phyloP scores from a whole-genome alignment of 352 stramenopile genomes.

The Phytophthora sp. region DNA sequence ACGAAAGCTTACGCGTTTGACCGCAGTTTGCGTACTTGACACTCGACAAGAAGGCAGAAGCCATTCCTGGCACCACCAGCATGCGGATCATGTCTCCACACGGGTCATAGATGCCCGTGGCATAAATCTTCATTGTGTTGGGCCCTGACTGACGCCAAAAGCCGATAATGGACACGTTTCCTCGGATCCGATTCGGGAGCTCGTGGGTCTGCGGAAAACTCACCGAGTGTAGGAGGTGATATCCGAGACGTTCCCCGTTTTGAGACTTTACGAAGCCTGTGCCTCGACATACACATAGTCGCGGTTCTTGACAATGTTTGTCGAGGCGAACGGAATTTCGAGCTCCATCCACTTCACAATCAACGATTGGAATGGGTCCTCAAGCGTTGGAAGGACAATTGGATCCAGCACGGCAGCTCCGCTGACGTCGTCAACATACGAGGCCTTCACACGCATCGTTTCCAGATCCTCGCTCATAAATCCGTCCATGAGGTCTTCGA shows the following conservation, averaged over 20 bases:
- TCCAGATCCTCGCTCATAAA: slow-evolving; percentile 28
- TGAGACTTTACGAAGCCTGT: slow-evolving; percentile 25
- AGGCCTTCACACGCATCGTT: slow-evolving; percentile 29
- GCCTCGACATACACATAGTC: slow-evolving; percentile 42
- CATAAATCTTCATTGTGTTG: slow-evolving; percentile 37
- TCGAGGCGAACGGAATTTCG: slow-evolving; percentile 19
- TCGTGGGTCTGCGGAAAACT: slow-evolving; percentile 29
- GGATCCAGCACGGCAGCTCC: slow-evolving; percentile 28
- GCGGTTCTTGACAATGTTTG: slow-evolving; percentile 25
- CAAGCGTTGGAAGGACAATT: slow-evolving; percentile 22
- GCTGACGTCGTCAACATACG: slow-evolving; percentile 27
- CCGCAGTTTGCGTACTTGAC: slow-evolving; percentile 26
- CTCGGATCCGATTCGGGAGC: slow-evolving; percentile 35
- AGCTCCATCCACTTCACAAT: slow-evolving; percentile 39
- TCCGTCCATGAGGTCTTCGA: slow-evolving; percentile 32
- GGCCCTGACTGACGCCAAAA: slow-evolving; percentile 30
- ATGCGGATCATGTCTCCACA: slow-evolving; percentile 23
- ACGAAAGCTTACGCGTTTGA: slow-evolving; percentile 32
- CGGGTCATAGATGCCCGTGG: slow-evolving; percentile 32
- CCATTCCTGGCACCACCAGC: slow-evolving; percentile 27
- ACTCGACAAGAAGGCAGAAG: slow-evolving; percentile 24
- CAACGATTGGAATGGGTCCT: slow-evolving; percentile 30
- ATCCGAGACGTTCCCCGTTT: slow-evolving; percentile 39
- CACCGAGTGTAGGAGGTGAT: slow-evolving; percentile 47
- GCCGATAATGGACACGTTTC: slow-evolving; percentile 36